Base-by-base conservation (phyloP, 352 stramenopile species). In the Achlya hypogyna region DNA sequence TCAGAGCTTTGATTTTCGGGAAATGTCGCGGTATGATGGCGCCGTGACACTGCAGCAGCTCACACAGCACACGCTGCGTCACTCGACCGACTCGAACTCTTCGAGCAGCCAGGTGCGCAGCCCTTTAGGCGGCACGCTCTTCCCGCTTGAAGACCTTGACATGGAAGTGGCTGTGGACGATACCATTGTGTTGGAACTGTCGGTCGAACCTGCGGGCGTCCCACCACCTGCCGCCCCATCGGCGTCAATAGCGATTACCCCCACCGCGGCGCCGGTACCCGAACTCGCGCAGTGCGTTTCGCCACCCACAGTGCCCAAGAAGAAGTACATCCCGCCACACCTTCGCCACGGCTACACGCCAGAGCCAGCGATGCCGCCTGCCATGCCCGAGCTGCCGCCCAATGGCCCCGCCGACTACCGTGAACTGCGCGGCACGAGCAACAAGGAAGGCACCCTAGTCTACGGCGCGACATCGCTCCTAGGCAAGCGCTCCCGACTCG, bases 391-490 rank as follows among this genome's bases (percentile, higher is more conserved):
- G 14, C 34, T 14, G 47, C 31, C 31, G 18, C 31, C 53, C 18
- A 45, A 45, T 18, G 38, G 38, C 38, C 59, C 29, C 29, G 23
- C 40, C 20, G 60, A 67, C 12, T 67, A 67, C 20, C 28, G 8
- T 16, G 38, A 67, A 10, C 47, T 67, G 8, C 34, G 28, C 20
- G 60, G 60, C 16, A 49, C 51, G 14, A 67, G 60, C 38, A 49
- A 22, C 40, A 67, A 32, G 63, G 51, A 70, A 28, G 63, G 63
- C 23, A 70, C 40, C 8, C 0, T 87, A 25, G 68, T 77, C 29
- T 78, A 92, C 62, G 86, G 86, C 14, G 83, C 89, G 31, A 95
- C 86, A 28, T 93, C 84, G 49, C 72, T 95, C 27, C 76, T 89
- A 40, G 86, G 86, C 12, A 85, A 93, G 53, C 79, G 86, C 12